Evolutionary conservation across 73 alveolate genomes (phyloP).

Genomic region (Blepharisma japonicum): DNA sequence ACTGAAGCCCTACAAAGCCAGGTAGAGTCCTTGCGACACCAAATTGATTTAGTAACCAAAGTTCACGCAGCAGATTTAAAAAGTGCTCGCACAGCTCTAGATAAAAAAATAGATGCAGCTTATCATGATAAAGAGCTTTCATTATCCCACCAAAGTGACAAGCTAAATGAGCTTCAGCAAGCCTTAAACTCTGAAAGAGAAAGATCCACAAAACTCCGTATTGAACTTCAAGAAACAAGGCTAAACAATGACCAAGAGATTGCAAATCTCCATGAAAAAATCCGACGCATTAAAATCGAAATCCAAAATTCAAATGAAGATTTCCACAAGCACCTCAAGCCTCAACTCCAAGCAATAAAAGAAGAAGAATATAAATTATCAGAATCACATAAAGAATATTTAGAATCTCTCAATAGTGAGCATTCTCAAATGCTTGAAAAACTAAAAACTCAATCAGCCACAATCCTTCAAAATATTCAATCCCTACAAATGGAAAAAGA

Average conservation of each 20-base stretch:
- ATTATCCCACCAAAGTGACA: conserved; percentile 3
- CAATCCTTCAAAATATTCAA: neutral
- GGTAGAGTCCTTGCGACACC: conserved; percentile 18
- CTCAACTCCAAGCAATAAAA: neutral
- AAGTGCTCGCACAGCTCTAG: neutral
- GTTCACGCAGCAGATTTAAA: conserved; percentile 8
- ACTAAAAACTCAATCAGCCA: neutral
- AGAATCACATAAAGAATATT: neutral
- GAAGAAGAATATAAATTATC: neutral
- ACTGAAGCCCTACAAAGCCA: conserved; percentile 18
- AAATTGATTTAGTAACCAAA: neutral
- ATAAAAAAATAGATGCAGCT: conserved; percentile 1
- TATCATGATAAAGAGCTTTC: neutral
- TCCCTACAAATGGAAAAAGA: neutral
- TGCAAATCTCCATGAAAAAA: neutral
- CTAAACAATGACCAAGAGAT: neutral
- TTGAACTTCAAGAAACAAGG: neutral
- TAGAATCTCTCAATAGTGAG: neutral
- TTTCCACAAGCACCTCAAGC: neutral
- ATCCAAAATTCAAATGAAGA: neutral
- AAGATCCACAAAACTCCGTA: neutral
- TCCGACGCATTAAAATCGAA: neutral
- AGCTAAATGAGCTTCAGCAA: neutral
- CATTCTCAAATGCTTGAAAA: neutral
- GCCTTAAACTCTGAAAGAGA: neutral